Evolutionary conservation across 2,329 filamentous ascomycete species (phyloP).

Genomic region (Monilinia polystroma): DNA sequence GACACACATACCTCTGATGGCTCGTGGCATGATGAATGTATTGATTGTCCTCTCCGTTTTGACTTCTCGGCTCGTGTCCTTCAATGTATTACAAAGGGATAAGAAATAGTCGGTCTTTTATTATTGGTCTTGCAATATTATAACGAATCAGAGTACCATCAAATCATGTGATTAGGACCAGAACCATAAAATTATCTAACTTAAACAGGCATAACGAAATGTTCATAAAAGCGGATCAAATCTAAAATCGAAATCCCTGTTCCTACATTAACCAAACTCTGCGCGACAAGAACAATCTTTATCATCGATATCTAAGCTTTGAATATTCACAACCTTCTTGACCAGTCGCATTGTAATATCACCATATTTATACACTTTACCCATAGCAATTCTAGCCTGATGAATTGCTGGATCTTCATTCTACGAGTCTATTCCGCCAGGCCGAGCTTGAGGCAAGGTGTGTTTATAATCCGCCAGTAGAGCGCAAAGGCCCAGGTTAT

Average conservation of each 20-base stretch:
- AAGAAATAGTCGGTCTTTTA: no score
- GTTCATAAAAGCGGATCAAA: no score
- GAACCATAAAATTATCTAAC: no score
- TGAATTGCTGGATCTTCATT: not conserved
- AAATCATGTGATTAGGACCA: no score
- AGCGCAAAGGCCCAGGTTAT: not conserved
- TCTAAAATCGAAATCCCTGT: no score
- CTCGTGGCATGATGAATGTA: slow-evolving; percentile 51
- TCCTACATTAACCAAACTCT: no score
- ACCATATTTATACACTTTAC: not conserved
- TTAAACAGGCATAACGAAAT: no score
- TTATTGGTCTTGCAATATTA: no score
- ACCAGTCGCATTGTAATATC: not conserved
- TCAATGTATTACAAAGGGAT: not conserved
- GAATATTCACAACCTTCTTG: not conserved
- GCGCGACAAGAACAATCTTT: no score
- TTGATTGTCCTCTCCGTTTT: not conserved
- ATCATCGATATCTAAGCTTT: not conserved
- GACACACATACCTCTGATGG: slow-evolving; percentile 51
- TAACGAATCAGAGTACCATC: no score
- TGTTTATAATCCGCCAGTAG: not conserved
- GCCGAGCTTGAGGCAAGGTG: not conserved
- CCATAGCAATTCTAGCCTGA: not conserved
- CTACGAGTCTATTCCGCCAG: not conserved
- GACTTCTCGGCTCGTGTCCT: not conserved